phyloP scores from a whole-genome alignment of 2,329 filamentous ascomycete genomes.

The Saccharata proteae region DNA sequence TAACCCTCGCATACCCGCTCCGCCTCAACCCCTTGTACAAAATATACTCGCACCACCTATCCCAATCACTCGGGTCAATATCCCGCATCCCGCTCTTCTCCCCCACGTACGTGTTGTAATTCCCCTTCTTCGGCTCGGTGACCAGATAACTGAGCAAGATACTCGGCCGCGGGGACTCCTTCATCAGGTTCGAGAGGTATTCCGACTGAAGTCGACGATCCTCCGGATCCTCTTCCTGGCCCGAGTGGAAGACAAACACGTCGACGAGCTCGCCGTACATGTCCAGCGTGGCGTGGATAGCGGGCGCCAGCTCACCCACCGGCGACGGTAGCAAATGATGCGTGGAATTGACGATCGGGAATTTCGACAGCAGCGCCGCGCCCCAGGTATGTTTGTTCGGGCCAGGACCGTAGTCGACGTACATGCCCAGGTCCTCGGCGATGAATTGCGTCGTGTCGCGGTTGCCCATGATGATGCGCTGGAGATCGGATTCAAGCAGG shows the following conservation, averaged over 20 bases:
- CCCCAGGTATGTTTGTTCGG: slow-evolving; percentile 99
- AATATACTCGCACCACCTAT: slow-evolving; percentile 98
- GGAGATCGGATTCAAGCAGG: slow-evolving; percentile 83
- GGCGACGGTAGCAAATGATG: slow-evolving; percentile 91
- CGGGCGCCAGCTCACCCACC: slow-evolving; percentile 86
- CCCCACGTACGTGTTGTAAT: slow-evolving; percentile 93
- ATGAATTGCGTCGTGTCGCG: slow-evolving; percentile 91
- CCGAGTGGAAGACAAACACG: slow-evolving; percentile 96
- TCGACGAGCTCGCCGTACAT: slow-evolving; percentile 84
- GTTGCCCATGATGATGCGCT: slow-evolving; percentile 99
- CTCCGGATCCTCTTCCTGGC: slow-evolving; percentile 91
- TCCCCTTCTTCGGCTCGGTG: slow-evolving; percentile 77
- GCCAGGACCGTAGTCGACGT: slow-evolving; percentile 91
- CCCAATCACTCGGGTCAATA: slow-evolving; percentile 86
- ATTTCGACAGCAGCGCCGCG: slow-evolving; percentile 82
- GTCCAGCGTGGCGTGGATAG: slow-evolving; percentile 92
- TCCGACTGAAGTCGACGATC: slow-evolving; percentile 77
- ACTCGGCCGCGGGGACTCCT: slow-evolving; percentile 62
- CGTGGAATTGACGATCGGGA: slow-evolving; percentile 92
- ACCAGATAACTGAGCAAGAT: slow-evolving; percentile 88
- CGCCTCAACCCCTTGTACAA: slow-evolving; percentile 81
- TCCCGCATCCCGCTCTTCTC: slow-evolving; percentile 84
- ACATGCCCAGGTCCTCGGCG: slow-evolving; percentile 96
- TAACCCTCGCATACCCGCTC: slow-evolving; percentile 81
- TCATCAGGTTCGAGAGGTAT: slow-evolving; percentile 84